Conservation (phyloP, 495 filamentous ascomycete species). For the Endocarpon pusillum region DNA sequence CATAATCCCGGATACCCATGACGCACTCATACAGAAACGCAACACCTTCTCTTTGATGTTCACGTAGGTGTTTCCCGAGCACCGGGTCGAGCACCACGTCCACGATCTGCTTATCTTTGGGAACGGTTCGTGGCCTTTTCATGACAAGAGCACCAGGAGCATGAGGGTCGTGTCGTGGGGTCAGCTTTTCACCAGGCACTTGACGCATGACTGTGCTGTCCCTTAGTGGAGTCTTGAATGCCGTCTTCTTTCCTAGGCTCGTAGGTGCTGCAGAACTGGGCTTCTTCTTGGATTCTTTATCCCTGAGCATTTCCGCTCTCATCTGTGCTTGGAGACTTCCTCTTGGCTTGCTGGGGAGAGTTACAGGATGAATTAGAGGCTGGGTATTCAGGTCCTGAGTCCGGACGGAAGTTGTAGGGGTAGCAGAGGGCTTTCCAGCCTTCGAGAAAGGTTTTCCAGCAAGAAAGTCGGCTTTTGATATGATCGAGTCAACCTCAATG, state of each 20-base stretch:
- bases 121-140: conserved; percentile 38
- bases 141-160: conserved; percentile 50
- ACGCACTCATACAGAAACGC: conserved; percentile 72
- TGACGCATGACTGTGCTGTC: conserved; percentile 32
- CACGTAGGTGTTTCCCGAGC: conserved; percentile 45
- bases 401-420: neutral
- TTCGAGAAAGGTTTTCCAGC: conserved; percentile 36
- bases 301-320: conserved; percentile 3
- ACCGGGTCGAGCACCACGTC: conserved; percentile 71
- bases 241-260: conserved; percentile 11
- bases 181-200: conserved; percentile 24
- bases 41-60: conserved; percentile 63
- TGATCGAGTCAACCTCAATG: conserved; percentile 50
- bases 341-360: neutral
- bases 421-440: conserved; percentile 7
- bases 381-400: neutral
- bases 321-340: too few species aligned
- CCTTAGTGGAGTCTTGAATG: conserved; percentile 46
- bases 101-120: conserved; percentile 50
- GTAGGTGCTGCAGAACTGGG: conserved; percentile 13
- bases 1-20: conserved; percentile 58
- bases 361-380: neutral
- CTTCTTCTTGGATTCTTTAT: conserved; percentile 7
- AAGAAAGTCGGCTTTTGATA: conserved; percentile 45
- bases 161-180: conserved; percentile 50